phyloP scores from a whole-genome alignment of 2,329 filamentous ascomycete species.

The Pochonia chlamydosporia region DNA sequence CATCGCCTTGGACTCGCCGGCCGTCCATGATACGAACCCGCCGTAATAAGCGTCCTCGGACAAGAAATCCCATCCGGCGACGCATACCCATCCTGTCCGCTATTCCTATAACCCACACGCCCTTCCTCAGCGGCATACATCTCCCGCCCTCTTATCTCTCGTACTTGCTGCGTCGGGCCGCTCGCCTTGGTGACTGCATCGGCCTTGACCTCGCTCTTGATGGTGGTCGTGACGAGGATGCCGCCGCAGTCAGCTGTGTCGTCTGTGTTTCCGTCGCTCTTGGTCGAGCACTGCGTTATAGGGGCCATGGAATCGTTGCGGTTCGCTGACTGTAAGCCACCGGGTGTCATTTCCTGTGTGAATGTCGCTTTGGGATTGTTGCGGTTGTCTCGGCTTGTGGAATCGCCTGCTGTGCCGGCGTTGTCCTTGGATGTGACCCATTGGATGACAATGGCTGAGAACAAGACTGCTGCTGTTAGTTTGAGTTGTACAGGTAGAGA shows the following conservation, averaged over 20 bases:
- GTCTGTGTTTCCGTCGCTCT: neutral
- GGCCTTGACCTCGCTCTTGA: conserved; percentile 26
- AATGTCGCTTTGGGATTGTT: too few species aligned
- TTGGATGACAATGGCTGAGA: conserved; percentile 55
- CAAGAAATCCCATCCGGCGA: too few species aligned
- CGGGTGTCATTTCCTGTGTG: conserved; percentile 1
- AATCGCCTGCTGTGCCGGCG: conserved; percentile 24
- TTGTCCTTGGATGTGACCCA: conserved; percentile 50
- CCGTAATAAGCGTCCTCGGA: too few species aligned
- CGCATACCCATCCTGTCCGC: neutral
- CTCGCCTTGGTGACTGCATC: conserved; percentile 6
- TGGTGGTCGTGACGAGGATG: conserved; percentile 33
- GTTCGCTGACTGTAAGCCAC: neutral
- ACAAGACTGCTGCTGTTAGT: conserved; percentile 38
- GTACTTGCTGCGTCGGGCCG: too few species aligned
- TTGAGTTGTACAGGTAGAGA: neutral
- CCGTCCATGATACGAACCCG: too few species aligned
- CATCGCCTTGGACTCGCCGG: too few species aligned
- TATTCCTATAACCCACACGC: neutral
- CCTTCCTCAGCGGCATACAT: neutral
- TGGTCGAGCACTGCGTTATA: neutral
- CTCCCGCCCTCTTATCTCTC: neutral
- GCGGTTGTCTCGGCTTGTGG: conserved; percentile 10
- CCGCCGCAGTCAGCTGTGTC: neutral
- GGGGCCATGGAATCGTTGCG: neutral